Conservation (phyloP, 1,284 basidiomycete genomes). For the Thelephora terrestris region DNA sequence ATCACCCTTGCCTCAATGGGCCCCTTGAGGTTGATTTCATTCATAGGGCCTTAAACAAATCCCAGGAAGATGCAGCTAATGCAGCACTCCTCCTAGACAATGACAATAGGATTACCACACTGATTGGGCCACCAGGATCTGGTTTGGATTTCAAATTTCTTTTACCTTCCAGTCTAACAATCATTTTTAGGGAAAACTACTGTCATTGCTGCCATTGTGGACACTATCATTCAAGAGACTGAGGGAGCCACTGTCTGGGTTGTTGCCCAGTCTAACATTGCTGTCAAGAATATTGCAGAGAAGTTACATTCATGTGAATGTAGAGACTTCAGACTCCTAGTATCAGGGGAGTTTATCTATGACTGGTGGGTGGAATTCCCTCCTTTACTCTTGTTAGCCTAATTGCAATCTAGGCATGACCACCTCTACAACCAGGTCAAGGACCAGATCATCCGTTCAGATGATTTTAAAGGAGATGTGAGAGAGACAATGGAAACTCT, state of each 20-base stretch:
- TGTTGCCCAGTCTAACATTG: constrained; percentile 28
- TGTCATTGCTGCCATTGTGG: constrained; percentile 23
- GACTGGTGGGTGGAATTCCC: constrained; percentile 38
- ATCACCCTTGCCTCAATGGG: neutral
- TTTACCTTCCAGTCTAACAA: constrained; percentile 11
- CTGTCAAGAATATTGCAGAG: constrained; percentile 45
- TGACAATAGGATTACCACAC: constrained; percentile 5
- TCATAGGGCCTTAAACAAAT: constrained; percentile 10
- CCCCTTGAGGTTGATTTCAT: constrained; percentile 1
- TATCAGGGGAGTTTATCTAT: constrained; percentile 43
- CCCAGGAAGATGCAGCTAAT: constrained; percentile 11
- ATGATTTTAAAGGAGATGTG: constrained; percentile 24
- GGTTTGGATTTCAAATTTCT: constrained; percentile 5
- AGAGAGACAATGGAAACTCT: constrained; percentile 18
- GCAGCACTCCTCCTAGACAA: neutral
- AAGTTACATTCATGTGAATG: constrained; percentile 29
- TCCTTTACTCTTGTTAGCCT: constrained; percentile 1
- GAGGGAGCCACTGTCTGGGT: constrained; percentile 19
- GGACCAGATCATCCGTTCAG: constrained; percentile 39
- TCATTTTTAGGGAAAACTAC: constrained; percentile 27
- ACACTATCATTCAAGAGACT: constrained; percentile 8
- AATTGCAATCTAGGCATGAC: constrained; percentile 45
- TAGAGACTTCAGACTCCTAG: constrained; percentile 29
- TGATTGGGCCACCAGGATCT: constrained; percentile 16
- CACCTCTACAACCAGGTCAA: constrained; percentile 43